Percentiles rank a stretch among this genome's conserved stretches.
These are phyloP conservation scores for Talaromyces sp. DNA, from an alignment of 2,329 filamentous ascomycete genomes.

Conservation along the genomic window DNA sequence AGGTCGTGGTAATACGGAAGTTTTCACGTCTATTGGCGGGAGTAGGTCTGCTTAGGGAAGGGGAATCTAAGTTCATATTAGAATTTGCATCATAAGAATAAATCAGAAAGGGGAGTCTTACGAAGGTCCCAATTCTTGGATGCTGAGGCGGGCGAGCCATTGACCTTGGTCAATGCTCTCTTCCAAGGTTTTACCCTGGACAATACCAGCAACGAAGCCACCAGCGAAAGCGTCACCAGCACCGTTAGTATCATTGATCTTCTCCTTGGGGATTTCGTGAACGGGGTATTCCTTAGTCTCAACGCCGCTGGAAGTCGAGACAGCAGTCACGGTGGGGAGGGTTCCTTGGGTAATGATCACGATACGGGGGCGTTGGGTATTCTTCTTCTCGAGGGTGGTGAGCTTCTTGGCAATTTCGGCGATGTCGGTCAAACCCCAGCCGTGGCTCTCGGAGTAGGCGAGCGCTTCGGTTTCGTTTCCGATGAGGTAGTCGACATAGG, in stretches of 20 bases:
- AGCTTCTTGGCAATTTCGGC: constrained; percentile 81
- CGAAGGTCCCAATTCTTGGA: constrained; percentile 93
- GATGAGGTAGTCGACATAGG: constrained; percentile 94
- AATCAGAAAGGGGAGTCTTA: constrained; percentile 51
- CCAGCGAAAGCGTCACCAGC: constrained; percentile 96
- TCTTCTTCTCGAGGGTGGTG: constrained; percentile 88
- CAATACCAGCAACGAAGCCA: constrained; percentile 84
- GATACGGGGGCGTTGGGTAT: constrained; percentile 74
- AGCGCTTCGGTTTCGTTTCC: constrained; percentile 95
- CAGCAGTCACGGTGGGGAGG: constrained; percentile 78
- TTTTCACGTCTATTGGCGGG: constrained; percentile 37
- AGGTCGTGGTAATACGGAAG: background rate
- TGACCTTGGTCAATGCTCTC: constrained; percentile 85
- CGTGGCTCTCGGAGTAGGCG: constrained; percentile 79
- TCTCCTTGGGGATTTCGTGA: constrained; percentile 67
- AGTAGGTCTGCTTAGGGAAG: constrained; percentile 75
- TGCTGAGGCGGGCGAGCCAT: constrained; percentile 91
- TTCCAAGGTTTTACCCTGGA: constrained; percentile 76
- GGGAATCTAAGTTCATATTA: constrained; percentile 58
- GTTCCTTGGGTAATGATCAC: constrained; percentile 96
- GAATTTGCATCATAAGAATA: background rate
- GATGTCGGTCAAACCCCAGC: constrained; percentile 70
- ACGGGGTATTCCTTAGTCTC: constrained; percentile 75
- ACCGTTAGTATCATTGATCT: constrained; percentile 95
- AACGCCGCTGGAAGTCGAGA: constrained; percentile 63